Evolutionary conservation across 768 basidiomycete species (phyloP), one percentile per base, ranked within the genome.

Genomic region (Podaxis sp.): DNA sequence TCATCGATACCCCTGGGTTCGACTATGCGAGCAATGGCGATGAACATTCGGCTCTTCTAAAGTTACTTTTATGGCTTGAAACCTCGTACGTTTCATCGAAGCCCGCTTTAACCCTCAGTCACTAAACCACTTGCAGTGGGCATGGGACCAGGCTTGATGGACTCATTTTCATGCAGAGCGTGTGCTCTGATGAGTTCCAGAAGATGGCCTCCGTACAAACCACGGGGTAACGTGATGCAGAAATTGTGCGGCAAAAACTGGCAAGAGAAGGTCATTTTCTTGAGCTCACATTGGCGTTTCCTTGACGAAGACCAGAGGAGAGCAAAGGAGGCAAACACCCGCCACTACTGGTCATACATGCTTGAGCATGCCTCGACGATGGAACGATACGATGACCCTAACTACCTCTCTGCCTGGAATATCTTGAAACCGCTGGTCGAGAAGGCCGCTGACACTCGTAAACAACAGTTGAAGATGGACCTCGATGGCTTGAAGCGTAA

Each of bases 1-100:
- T 61, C 52, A 61, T 61, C 22, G 60, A 61, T 24, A 61, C 60
- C 12, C 60, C 60, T 33, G 60, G 60, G 7, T 61, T 54, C 52
- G 52, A 61, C 26, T 61, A 26, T 30, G 3, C 17, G 4, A 46
- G 3, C 7, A 24, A 61, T 7, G 44, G 33, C 11, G 30, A 53
- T 20, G 60, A 53, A 22, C 12, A 54, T 24, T 12, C 41, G 11
- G 28, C 60, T 48, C 51, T 61, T 5, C 24, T 28, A 7, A 33
- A 22, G 5, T 30, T 61, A 4, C 26, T 6, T 11, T n/a, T 24
- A 3, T 61, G 60, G 60, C 28, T 61, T 17, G 13, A 52, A 28
- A 17, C 1, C 13, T 54, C 10, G 60, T 61, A 17, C 22, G 60
- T 61, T 36, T 11, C 11, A 48, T 12, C 10, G 8, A 13, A 15